These are phyloP conservation scores for Taphrina sp. DNA, from an alignment of 1,139 yeast genomes.

Conservation along the genomic window DNA sequence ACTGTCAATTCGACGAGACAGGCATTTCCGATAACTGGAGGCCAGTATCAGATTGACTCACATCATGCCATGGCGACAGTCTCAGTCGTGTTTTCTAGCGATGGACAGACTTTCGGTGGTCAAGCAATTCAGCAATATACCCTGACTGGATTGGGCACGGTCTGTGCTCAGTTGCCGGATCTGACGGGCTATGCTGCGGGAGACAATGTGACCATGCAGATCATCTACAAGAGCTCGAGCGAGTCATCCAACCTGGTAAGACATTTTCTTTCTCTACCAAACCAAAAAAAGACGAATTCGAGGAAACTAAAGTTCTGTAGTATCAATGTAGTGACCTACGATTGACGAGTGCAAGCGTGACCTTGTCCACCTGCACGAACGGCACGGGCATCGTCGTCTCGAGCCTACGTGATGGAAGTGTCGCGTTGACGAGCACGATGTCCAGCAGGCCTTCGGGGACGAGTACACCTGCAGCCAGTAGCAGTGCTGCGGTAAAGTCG, in stretches of 20 bases:
- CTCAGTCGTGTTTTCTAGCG: slow-evolving; percentile 6
- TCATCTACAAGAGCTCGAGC: slow-evolving; percentile 11
- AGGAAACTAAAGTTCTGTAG: neutral
- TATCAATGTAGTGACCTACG: slow-evolving; percentile 16
- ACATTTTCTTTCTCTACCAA: too few relatives aligned
- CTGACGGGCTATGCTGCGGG: slow-evolving; percentile 6
- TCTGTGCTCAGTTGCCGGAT: slow-evolving; percentile 17
- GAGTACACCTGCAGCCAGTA: too few relatives aligned
- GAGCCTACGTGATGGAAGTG: neutral
- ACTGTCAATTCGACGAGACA: slow-evolving; percentile 7
- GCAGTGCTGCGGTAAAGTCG: too few relatives aligned
- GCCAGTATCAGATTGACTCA: slow-evolving; percentile 23
- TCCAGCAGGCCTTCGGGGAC: too few relatives aligned
- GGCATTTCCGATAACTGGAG: slow-evolving; percentile 3
- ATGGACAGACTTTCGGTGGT: slow-evolving; percentile 1
- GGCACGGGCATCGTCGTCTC: slow-evolving; percentile 7
- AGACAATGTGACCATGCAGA: slow-evolving; percentile 15
- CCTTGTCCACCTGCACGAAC: slow-evolving; percentile 12
- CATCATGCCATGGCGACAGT: slow-evolving; percentile 23
- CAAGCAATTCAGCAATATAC: slow-evolving; percentile 18
- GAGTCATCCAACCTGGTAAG: slow-evolving; percentile 12
- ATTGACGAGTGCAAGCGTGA: neutral
- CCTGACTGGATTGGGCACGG: slow-evolving; percentile 24
- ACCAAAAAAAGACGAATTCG: neutral
- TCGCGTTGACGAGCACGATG: too few relatives aligned